Percentiles rank a stretch among this genome's conserved stretches.
These are phyloP conservation scores for Cronartium quercuum DNA, from an alignment of 1,284 basidiomycete species.

Conservation along the genomic window DNA sequence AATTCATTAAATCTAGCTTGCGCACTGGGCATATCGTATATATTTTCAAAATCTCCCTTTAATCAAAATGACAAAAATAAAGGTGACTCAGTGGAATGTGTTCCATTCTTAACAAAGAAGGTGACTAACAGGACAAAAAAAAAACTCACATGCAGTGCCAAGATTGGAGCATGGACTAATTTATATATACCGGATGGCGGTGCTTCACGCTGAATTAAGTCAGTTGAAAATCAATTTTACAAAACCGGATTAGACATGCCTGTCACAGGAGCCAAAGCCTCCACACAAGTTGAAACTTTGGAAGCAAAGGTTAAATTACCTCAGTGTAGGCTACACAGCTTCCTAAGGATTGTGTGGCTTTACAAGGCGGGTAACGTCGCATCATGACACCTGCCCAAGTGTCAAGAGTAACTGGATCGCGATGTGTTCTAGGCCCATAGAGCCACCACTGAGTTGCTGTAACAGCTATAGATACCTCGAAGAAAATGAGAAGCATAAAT, in stretches of 20 bases:
- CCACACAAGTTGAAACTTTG: not conserved
- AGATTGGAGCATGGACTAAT: slow-evolving; percentile 7
- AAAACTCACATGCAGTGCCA: slow-evolving; percentile 20
- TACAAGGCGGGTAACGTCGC: slow-evolving; percentile 32
- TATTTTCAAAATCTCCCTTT: slow-evolving; percentile 29
- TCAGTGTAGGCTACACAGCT: slow-evolving; percentile 11
- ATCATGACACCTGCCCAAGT: slow-evolving; percentile 31
- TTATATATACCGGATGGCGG: slow-evolving; percentile 12
- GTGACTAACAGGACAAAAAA: not conserved
- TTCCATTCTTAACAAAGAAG: not conserved
- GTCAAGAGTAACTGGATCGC: slow-evolving; percentile 11
- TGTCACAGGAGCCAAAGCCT: not conserved
- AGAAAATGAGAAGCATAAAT: not conserved
- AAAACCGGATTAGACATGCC: not conserved
- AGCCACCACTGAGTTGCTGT: slow-evolving; percentile 36
- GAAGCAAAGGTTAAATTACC: not conserved
- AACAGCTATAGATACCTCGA: slow-evolving; percentile 13
- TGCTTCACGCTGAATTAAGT: slow-evolving; percentile 12
- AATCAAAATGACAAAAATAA: not conserved
- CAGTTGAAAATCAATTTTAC: not conserved
- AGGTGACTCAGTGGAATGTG: not conserved
- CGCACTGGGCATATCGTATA: slow-evolving; percentile 11
- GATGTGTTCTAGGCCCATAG: slow-evolving; percentile 20
- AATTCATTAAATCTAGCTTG: slow-evolving; percentile 15
- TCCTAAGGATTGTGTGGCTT: slow-evolving; percentile 10